A percentile compares a stretch with the other conserved stretches of the same genome.
These are phyloP conservation scores for Suillus placidus DNA, from an alignment of 768 basidiomycete species.

Conservation along the genomic window DNA sequence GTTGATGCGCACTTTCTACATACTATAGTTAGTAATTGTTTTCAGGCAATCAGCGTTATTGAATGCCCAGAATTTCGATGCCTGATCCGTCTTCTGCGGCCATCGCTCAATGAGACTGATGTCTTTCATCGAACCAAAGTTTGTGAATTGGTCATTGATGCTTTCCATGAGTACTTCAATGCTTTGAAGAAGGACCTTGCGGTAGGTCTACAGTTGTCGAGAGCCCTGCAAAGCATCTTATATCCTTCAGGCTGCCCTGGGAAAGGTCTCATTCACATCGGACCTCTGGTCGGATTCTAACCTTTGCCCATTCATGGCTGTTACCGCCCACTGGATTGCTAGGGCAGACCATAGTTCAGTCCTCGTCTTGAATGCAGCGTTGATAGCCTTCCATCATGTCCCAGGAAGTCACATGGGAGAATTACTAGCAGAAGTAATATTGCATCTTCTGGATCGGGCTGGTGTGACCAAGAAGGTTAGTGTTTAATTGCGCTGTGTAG, in stretches of 20 bases:
- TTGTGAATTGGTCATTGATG: conserved; percentile 5
- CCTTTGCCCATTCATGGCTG: conserved; percentile 14
- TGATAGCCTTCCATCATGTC: conserved; percentile 18
- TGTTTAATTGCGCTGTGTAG: neutral
- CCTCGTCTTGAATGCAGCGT: conserved; percentile 13
- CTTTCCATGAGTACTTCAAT: neutral
- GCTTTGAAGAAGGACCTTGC: conserved; percentile 1
- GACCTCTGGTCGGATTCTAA: conserved; percentile 22
- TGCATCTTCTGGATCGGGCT: neutral
- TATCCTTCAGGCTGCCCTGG: conserved; percentile 2
- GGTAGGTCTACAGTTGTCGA: neutral
- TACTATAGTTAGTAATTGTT: neutral
- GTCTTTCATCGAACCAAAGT: conserved; percentile 14
- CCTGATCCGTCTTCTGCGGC: conserved; percentile 1
- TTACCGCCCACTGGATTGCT: conserved; percentile 20
- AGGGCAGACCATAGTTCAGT: neutral
- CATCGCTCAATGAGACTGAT: conserved; percentile 9
- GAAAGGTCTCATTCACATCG: conserved; percentile 16
- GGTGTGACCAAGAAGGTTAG: neutral
- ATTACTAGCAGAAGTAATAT: conserved; percentile 10
- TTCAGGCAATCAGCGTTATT: conserved; percentile 8
- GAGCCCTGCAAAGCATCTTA: neutral
- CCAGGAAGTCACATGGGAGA: conserved; percentile 20
- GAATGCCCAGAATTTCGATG: neutral
- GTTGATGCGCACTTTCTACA: neutral